Conservation (phyloP, 1,139 yeast species). For the Casaregolazyma lundiana region DNA sequence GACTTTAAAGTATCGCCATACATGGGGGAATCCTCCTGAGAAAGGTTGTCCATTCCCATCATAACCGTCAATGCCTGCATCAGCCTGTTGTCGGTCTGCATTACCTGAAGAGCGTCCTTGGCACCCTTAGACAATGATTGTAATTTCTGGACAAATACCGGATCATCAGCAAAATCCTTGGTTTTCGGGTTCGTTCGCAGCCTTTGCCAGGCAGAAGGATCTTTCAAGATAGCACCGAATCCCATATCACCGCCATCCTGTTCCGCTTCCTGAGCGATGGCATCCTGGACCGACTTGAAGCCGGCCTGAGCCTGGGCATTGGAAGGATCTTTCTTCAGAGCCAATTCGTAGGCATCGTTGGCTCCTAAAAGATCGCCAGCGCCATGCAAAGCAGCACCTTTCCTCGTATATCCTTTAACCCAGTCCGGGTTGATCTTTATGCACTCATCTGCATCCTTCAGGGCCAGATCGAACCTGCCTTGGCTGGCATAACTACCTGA, state of each 20-base stretch:
- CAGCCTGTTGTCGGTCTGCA: conserved; percentile 76
- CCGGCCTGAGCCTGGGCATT: conserved; percentile 91
- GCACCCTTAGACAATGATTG: conserved; percentile 54
- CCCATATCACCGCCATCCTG: conserved; percentile 61
- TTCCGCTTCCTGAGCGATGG: conserved; percentile 40
- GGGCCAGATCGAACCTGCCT: conserved; percentile 67
- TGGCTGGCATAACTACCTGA: conserved; percentile 88
- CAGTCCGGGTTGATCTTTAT: conserved; percentile 73
- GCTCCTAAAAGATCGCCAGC: conserved; percentile 60
- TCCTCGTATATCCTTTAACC: conserved; percentile 94
- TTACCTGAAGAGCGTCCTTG: conserved; percentile 51
- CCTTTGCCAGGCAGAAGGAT: conserved; percentile 72
- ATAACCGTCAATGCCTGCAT: conserved; percentile 85
- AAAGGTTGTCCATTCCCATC: conserved; percentile 62
- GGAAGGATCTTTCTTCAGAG: conserved; percentile 72
- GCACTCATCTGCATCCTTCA: conserved; percentile 79
- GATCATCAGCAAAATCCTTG: conserved; percentile 80
- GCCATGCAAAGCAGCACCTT: conserved; percentile 90
- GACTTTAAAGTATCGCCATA: conserved; percentile 25
- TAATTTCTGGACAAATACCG: conserved; percentile 71
- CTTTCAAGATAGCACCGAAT: conserved; percentile 68
- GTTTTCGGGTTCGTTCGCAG: conserved; percentile 85
- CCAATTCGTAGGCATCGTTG: conserved; percentile 66
- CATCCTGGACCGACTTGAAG: conserved; percentile 59
- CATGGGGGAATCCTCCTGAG: conserved; percentile 20